Evolutionary conservation across 257 asterid species (phyloP).

Genomic region (Capsicum baccatum): DNA sequence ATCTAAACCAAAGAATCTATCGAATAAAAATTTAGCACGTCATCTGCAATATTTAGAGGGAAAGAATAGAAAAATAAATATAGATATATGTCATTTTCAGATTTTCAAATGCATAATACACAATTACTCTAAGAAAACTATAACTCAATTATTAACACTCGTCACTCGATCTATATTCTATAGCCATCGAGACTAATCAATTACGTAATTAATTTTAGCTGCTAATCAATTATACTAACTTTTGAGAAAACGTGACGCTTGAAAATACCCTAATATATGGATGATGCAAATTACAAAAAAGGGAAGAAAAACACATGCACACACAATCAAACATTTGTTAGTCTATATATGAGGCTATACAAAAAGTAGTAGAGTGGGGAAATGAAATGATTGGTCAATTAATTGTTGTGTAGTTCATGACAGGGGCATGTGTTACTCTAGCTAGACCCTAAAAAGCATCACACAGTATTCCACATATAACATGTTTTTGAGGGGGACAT

Average conservation of each 20-base stretch:
- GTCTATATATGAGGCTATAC: not conserved
- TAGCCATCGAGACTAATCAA: not conserved
- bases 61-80: not conserved
- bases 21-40: not conserved
- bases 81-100: not conserved
- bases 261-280: not conserved
- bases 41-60: not conserved
- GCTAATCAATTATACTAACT: slow-evolving; percentile 11
- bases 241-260: slow-evolving; percentile 20
- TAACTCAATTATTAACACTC: not conserved
- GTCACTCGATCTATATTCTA: not conserved
- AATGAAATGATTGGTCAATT: slow-evolving; percentile 14
- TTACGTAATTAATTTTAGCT: not conserved
- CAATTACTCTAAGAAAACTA: not conserved
- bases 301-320: not conserved
- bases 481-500: slow-evolving; percentile 6
- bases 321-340: slow-evolving; percentile 1
- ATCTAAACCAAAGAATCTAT: not conserved
- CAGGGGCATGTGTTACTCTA: slow-evolving; percentile 18
- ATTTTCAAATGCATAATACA: not conserved
- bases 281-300: not conserved
- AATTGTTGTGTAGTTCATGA: not conserved
- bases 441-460: not conserved
- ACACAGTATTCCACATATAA: not conserved
- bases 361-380: not conserved